A percentile compares a stretch with the other conserved stretches of the same genome.
Evolutionary conservation across 2,329 filamentous ascomycete genomes (phyloP).

Genomic region (Fusarium bulbicola): DNA sequence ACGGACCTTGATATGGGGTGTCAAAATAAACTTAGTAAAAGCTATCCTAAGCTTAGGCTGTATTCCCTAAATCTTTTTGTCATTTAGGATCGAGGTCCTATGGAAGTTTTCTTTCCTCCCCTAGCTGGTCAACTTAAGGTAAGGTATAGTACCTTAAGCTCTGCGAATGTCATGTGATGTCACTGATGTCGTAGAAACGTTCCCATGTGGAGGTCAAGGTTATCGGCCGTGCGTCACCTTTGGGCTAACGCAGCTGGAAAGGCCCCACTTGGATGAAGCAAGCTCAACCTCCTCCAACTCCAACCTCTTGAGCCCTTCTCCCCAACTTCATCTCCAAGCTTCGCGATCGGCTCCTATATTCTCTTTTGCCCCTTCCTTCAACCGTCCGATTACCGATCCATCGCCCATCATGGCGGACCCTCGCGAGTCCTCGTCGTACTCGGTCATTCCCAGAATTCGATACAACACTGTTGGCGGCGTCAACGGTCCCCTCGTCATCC

Average conservation of each 20-base stretch:
- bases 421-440: slow-evolving; percentile 68
- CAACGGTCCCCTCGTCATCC: slow-evolving; percentile 96
- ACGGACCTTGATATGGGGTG: no score
- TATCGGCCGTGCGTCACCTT: slow-evolving; percentile 42
- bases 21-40: no score
- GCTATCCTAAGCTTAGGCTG: no score
- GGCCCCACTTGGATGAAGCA: slow-evolving; percentile 51
- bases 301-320: slow-evolving; percentile 47
- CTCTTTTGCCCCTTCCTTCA: slow-evolving; percentile 17
- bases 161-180: slow-evolving; percentile 52
- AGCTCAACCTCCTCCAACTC: slow-evolving; percentile 54
- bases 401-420: slow-evolving; percentile 61
- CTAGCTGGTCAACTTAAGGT: no score
- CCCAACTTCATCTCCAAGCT: slow-evolving; percentile 39
- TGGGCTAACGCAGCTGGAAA: slow-evolving; percentile 39
- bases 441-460: slow-evolving; percentile 71
- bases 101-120: no score
- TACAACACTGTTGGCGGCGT: slow-evolving; percentile 99
- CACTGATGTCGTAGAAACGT: slow-evolving; percentile 35
- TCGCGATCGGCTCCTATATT: slow-evolving; percentile 30
- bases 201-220: slow-evolving; percentile 29
- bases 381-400: slow-evolving; percentile 31
- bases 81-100: no score
- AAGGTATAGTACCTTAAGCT: background rate
- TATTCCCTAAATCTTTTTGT: no score